phyloP scores from a whole-genome alignment of 2,329 filamentous ascomycete species.

The Sclerotinia nivalis region DNA sequence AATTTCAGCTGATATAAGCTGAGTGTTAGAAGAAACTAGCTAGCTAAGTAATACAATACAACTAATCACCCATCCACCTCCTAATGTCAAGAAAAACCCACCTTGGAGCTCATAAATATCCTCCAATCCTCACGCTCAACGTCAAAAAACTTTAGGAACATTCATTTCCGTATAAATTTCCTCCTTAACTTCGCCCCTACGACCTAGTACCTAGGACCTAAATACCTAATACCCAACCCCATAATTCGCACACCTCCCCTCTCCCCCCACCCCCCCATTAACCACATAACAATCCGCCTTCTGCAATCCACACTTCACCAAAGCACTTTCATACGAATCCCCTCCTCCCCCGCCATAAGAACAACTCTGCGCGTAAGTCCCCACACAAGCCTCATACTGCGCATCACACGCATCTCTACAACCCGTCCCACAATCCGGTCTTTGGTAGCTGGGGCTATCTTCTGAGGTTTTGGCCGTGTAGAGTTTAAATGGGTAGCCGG shows the following conservation, averaged over 20 bases:
- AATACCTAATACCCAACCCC: slow-evolving; percentile 31
- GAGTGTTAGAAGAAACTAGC: not conserved
- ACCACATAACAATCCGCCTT: slow-evolving; percentile 50
- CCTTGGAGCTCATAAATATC: not conserved
- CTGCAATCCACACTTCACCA: slow-evolving; percentile 51
- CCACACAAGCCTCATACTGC: slow-evolving; percentile 52
- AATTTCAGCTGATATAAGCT: too few relatives aligned
- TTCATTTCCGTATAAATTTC: not conserved
- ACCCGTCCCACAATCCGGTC: slow-evolving; percentile 44
- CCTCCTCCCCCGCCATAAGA: slow-evolving; percentile 29
- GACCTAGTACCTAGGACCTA: not conserved
- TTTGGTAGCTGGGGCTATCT: slow-evolving; percentile 49
- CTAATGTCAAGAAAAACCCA: not conserved
- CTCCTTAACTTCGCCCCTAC: not conserved
- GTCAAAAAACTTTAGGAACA: not conserved
- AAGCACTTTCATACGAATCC: slow-evolving; percentile 39
- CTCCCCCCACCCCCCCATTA: slow-evolving; percentile 46
- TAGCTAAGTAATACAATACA: not conserved
- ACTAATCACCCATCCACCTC: not conserved
- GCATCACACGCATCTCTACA: slow-evolving; percentile 55
- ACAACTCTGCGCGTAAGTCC: slow-evolving; percentile 53
- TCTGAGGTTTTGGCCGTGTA: slow-evolving; percentile 49
- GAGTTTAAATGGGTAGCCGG: slow-evolving; percentile 52
- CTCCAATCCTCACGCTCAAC: not conserved
- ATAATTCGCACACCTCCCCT: slow-evolving; percentile 46